A percentile compares a stretch with the other conserved stretches of the same genome.
These are phyloP conservation scores for Pseudocercospora pini-densiflorae DNA, from an alignment of 2,329 filamentous ascomycete genomes.

Conservation along the genomic window DNA sequence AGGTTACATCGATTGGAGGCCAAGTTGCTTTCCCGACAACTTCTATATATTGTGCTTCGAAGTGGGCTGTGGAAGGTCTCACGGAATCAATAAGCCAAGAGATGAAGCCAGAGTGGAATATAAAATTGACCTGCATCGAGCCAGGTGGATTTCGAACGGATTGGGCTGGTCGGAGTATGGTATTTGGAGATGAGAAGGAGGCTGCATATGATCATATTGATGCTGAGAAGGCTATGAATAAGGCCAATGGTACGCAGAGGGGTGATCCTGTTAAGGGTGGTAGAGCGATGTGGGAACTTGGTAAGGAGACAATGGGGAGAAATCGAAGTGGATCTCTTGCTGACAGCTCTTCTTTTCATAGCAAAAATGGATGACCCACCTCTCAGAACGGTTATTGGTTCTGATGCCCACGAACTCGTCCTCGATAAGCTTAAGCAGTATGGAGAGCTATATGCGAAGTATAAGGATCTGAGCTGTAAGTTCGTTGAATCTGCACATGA, in stretches of 20 bases:
- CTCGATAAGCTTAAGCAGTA: conserved; percentile 57
- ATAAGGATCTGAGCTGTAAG: conserved; percentile 40
- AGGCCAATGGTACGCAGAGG: conserved; percentile 50
- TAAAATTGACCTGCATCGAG: conserved; percentile 52
- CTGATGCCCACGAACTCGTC: conserved; percentile 56
- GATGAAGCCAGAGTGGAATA: conserved; percentile 53
- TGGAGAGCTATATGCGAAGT: conserved; percentile 54
- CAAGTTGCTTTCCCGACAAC: conserved; percentile 49
- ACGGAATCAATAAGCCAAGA: conserved; percentile 49
- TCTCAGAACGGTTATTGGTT: conserved; percentile 58
- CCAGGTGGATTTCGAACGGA: conserved; percentile 54
- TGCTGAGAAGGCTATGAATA: conserved; percentile 46
- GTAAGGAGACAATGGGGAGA: not conserved
- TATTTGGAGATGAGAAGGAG: conserved; percentile 50
- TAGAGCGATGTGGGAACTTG: conserved; percentile 50
- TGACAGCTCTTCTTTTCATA: conserved; percentile 33
- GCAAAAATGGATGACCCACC: conserved; percentile 59
- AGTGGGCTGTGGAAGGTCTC: conserved; percentile 56
- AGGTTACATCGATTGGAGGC: conserved; percentile 60
- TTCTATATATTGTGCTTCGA: conserved; percentile 48
- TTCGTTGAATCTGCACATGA: not conserved
- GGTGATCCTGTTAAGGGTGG: conserved; percentile 57
- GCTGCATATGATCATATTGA: conserved; percentile 56
- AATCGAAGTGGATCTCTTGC: not conserved
- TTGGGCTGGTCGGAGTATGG: conserved; percentile 53